Evolutionary conservation across 306 rosid genomes (phyloP).

Genomic region (Abrus precatorius): DNA sequence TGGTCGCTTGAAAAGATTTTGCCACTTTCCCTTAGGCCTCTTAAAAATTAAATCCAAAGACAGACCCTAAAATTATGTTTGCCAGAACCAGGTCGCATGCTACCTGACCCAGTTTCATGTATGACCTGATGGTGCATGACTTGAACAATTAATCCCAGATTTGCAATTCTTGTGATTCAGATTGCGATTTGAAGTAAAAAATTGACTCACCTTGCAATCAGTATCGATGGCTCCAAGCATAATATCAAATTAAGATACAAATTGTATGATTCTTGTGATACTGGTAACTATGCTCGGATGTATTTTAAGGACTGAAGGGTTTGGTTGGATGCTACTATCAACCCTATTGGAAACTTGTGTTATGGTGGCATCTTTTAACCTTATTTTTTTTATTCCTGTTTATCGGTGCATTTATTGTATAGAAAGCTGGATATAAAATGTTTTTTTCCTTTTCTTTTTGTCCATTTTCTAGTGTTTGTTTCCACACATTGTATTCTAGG

Average conservation of each 20-base stretch:
- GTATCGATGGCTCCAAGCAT: not conserved
- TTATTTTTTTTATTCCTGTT: conserved; percentile 23
- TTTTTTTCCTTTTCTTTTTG: not conserved
- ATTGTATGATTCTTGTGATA: not conserved
- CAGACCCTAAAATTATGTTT: not conserved
- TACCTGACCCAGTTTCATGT: not conserved
- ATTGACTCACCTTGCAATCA: not conserved
- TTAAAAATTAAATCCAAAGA: too few species aligned
- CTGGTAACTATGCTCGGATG: not conserved
- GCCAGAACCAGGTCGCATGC: not conserved
- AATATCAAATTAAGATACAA: not conserved
- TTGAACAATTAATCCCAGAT: not conserved
- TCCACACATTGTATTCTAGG: not conserved
- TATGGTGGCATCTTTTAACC: conserved; percentile 20
- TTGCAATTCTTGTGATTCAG: not conserved
- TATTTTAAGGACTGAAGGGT: conserved; percentile 8
- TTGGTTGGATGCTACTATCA: conserved; percentile 28
- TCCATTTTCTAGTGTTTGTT: conserved; percentile 20
- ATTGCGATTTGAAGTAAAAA: not conserved
- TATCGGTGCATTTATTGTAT: conserved; percentile 28
- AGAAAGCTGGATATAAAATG: not conserved
- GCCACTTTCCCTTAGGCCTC: too few species aligned
- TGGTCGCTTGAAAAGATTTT: not conserved
- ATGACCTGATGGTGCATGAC: not conserved
- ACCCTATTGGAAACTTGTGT: conserved; percentile 32